phyloP scores from a whole-genome alignment of 352 stramenopile species.

The Phytophthora aleatoria region DNA sequence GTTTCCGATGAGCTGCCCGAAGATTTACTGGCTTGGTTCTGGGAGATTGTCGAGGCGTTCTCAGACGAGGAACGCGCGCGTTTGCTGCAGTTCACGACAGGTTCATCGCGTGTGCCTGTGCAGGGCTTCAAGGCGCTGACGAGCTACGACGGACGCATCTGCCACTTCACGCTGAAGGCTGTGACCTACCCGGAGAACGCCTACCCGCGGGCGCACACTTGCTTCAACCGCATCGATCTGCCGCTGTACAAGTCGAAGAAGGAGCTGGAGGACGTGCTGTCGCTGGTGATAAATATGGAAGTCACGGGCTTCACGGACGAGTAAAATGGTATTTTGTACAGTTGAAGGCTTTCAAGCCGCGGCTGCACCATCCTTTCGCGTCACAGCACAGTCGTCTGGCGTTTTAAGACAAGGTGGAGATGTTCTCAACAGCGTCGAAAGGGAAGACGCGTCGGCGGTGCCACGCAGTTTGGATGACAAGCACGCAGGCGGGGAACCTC shows the following conservation, averaged over 20 bases:
- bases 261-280: conserved; percentile 95
- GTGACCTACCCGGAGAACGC: conserved; percentile 61
- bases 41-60: conserved; percentile 72
- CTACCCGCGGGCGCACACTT: conserved; percentile 79
- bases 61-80: conserved; percentile 77
- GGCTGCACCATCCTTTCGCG: conserved; percentile 26
- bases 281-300: conserved; percentile 96
- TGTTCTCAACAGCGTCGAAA: conserved; percentile 31
- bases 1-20: conserved; percentile 84
- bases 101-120: conserved; percentile 84
- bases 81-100: conserved; percentile 87
- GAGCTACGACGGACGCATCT: conserved; percentile 84
- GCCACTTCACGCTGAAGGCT: conserved; percentile 70
- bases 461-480: conserved; percentile 24
- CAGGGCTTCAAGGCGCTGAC: conserved; percentile 84
- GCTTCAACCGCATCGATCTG: conserved; percentile 86
- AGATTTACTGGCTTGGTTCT: conserved; percentile 81
- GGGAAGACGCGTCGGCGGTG: conserved; percentile 16
- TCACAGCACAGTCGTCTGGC: conserved; percentile 10
- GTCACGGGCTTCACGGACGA: conserved; percentile 93
- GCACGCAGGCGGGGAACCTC: conserved; percentile 14
- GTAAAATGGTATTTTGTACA: conserved; percentile 57
- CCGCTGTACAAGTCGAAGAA: conserved; percentile 87
- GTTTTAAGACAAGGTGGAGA: conserved; percentile 22
- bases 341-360: conserved; percentile 30